These are phyloP conservation scores for Thielaviopsis ethacetica DNA, from an alignment of 2,329 filamentous ascomycete genomes.

Conservation along the genomic window DNA sequence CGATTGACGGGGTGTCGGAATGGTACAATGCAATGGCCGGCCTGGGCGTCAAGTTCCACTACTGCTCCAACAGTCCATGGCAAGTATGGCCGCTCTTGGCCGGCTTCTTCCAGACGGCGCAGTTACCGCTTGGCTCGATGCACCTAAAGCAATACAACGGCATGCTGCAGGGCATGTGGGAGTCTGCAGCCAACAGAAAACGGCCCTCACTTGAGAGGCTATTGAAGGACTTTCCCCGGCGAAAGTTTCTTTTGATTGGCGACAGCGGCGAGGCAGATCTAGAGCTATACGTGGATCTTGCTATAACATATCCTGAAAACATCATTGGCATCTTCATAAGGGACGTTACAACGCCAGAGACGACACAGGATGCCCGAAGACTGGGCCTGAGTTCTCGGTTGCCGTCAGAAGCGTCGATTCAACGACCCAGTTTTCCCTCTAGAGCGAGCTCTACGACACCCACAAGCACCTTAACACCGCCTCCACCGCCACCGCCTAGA, in stretches of 20 bases:
- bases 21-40: conserved; percentile 71
- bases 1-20: conserved; percentile 70
- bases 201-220: conserved; percentile 75
- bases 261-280: conserved; percentile 95
- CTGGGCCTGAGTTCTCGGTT: background rate
- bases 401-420: background rate
- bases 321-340: conserved; percentile 84
- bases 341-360: conserved; percentile 73
- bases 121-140: conserved; percentile 73
- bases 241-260: conserved; percentile 76
- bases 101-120: conserved; percentile 65
- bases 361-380: conserved; percentile 15
- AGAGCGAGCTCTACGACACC: background rate
- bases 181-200: conserved; percentile 90
- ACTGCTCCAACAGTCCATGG: conserved; percentile 99
- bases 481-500: conserved; percentile 5
- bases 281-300: conserved; percentile 94
- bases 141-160: conserved; percentile 94
- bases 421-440: conserved; percentile 1
- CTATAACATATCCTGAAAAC: conserved; percentile 62
- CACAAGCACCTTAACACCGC: background rate
- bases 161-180: conserved; percentile 95
- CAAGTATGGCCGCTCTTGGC: conserved; percentile 84
- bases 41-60: conserved; percentile 79
- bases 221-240: conserved; percentile 72